These are phyloP conservation scores for Sindora glabra DNA, from an alignment of 306 rosid genomes.

Conservation along the genomic window DNA sequence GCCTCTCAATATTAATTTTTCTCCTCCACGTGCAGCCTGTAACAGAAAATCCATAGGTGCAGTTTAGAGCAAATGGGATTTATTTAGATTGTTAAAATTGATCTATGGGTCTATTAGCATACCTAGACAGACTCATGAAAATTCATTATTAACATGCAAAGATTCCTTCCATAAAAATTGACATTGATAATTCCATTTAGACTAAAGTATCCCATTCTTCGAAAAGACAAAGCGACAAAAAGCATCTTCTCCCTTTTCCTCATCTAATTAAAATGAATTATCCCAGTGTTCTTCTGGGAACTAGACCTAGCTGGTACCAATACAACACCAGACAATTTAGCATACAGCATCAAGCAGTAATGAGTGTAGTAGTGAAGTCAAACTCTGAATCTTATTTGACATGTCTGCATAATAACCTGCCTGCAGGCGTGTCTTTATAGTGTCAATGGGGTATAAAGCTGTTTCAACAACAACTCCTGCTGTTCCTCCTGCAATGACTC, in stretches of 20 bases:
- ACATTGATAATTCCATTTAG: not conserved
- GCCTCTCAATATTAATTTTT: constrained; percentile 64
- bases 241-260: not conserved
- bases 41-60: constrained; percentile 1
- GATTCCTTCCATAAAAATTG: no score
- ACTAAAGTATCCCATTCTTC: not conserved
- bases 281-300: not conserved
- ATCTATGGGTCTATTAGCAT: no score
- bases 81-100: not conserved
- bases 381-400: not conserved
- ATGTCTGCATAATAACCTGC: constrained; percentile 35
- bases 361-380: constrained; percentile 4
- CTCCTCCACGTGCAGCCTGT: constrained; percentile 91
- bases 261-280: not conserved
- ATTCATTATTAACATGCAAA: no score
- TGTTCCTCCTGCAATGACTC: constrained; percentile 84
- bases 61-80: constrained; percentile 5
- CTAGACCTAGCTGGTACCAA: constrained; percentile 6
- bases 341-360: constrained; percentile 15
- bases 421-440: constrained; percentile 95
- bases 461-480: constrained; percentile 97
- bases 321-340: not conserved
- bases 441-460: constrained; percentile 89
- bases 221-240: no score
- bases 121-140: not conserved